A percentile compares a stretch with the other conserved stretches of the same genome.
Conservation (phyloP, 495 filamentous ascomycete genomes). For the Pyrenopolyporus hunteri region DNA sequence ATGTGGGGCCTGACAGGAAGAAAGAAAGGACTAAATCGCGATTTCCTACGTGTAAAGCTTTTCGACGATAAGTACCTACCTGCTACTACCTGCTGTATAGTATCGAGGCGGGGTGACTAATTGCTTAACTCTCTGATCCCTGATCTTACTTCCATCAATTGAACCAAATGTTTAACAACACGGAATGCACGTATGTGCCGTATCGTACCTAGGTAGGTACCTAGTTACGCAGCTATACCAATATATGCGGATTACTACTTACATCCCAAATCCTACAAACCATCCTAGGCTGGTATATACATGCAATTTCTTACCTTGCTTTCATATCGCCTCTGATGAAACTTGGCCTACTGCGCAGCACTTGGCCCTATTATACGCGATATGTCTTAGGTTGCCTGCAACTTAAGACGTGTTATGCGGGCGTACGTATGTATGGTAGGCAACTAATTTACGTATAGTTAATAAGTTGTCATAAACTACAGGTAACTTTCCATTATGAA, state of each 20-base stretch:
- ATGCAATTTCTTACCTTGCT: too few relatives aligned
- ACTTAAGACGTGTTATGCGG: not conserved
- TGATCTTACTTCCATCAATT: constrained; percentile 15
- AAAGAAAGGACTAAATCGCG: constrained; percentile 22
- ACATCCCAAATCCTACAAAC: not conserved
- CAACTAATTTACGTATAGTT: not conserved
- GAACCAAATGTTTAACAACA: constrained; percentile 2
- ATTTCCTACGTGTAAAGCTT: too few relatives aligned
- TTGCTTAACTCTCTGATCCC: constrained; percentile 26
- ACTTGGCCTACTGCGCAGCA: not conserved
- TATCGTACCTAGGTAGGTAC: not conserved
- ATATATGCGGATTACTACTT: not conserved
- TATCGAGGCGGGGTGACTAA: not conserved
- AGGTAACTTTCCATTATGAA: not conserved
- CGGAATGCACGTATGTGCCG: not conserved
- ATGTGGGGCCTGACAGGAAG: constrained; percentile 29
- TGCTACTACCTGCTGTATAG: not conserved
- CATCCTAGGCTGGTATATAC: constrained; percentile 4
- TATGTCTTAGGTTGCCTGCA: not conserved
- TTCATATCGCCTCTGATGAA: not conserved
- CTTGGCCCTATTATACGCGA: not conserved
- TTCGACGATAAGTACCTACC: too few relatives aligned
- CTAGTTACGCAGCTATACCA: not conserved
- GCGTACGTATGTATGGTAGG: not conserved
- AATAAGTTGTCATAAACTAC: constrained; percentile 1